phyloP scores from a whole-genome alignment of 148 eudicot genomes.

The Rhododendron ovatum region DNA sequence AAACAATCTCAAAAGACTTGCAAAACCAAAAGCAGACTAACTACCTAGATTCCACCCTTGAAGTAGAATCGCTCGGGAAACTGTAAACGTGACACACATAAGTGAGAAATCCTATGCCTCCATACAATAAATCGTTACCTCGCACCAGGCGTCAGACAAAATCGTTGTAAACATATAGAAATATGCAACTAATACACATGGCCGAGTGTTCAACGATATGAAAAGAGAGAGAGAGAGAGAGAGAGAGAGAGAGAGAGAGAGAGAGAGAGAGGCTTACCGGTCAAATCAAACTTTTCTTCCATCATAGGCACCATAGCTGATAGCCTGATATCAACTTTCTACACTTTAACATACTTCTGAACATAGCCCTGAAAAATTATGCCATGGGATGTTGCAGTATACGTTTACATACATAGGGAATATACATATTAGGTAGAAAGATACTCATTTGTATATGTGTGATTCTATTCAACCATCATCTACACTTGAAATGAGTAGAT shows the following conservation, averaged over 20 bases:
- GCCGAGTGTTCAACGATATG: background rate
- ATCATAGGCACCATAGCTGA: constrained; percentile 6
- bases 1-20: background rate
- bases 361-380: constrained; percentile 79
- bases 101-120: background rate
- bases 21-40: background rate
- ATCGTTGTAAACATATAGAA: background rate
- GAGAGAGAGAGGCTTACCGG: constrained; percentile 3
- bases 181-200: background rate
- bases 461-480: background rate
- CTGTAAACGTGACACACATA: background rate
- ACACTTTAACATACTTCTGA: constrained; percentile 67
- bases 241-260: background rate
- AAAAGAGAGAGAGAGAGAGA: too few species aligned
- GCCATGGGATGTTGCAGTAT: background rate
- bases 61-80: background rate
- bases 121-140: background rate
- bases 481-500: background rate
- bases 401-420: background rate
- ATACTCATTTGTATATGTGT: background rate
- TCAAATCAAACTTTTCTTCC: constrained; percentile 4
- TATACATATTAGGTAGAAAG: background rate
- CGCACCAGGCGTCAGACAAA: background rate
- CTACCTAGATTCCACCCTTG: background rate
- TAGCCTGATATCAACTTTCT: constrained; percentile 28